phyloP scores from a whole-genome alignment of 768 basidiomycete genomes.

The Lentinus brumalis region DNA sequence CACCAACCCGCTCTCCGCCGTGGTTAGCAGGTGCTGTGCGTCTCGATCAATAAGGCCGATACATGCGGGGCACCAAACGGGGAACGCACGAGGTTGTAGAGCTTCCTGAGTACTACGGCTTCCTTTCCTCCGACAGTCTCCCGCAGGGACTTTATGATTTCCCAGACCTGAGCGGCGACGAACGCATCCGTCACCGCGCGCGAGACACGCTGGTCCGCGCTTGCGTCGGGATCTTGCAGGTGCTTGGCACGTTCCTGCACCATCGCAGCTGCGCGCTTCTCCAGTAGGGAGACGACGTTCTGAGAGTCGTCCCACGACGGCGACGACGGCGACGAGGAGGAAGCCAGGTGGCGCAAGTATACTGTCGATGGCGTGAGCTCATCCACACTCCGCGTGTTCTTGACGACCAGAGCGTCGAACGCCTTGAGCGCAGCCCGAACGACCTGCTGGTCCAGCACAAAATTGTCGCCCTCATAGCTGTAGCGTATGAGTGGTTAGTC shows the following conservation, averaged over 20 bases:
- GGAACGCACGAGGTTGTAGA: slow-evolving; percentile 48
- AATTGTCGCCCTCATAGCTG: slow-evolving; percentile 82
- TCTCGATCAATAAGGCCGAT: neutral
- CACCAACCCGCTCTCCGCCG: slow-evolving; percentile 53
- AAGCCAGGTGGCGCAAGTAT: slow-evolving; percentile 57
- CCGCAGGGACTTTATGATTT: slow-evolving; percentile 43
- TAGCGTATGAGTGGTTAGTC: neutral
- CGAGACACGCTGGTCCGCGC: slow-evolving; percentile 56
- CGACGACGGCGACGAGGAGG: neutral
- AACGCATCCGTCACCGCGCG: slow-evolving; percentile 72
- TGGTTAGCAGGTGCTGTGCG: slow-evolving; percentile 59
- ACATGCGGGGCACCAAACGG: too few species aligned
- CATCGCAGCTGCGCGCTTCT: slow-evolving; percentile 65
- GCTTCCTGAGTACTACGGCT: slow-evolving; percentile 26
- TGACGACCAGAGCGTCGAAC: slow-evolving; percentile 39
- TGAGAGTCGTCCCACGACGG: slow-evolving; percentile 31
- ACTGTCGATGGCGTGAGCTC: slow-evolving; percentile 49
- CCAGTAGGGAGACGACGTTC: slow-evolving; percentile 51
- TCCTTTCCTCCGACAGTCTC: slow-evolving; percentile 19
- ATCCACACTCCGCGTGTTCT: slow-evolving; percentile 27
- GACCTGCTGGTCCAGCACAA: slow-evolving; percentile 73
- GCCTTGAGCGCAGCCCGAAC: slow-evolving; percentile 72
- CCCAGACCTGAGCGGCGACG: slow-evolving; percentile 55
- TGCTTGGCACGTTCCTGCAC: slow-evolving; percentile 46
- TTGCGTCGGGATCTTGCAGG: slow-evolving; percentile 49